These are phyloP conservation scores for Rhynchospora breviuscula DNA, from an alignment of 176 grass and related monocot genomes.

Conservation along the genomic window DNA sequence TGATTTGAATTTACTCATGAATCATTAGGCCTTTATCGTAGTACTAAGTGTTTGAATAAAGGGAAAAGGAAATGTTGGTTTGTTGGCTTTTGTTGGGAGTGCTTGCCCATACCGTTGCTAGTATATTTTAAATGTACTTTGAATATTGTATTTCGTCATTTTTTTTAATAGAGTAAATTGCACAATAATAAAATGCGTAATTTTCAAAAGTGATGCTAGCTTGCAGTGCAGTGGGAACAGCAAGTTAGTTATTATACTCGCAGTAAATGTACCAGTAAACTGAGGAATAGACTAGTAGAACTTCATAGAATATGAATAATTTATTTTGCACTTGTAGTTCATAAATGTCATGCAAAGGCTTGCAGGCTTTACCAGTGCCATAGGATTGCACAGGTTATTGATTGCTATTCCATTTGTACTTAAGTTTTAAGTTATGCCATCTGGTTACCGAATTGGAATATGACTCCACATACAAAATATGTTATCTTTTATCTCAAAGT, in stretches of 20 bases:
- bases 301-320: background rate
- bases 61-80: too few species aligned
- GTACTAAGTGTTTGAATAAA: too few species aligned
- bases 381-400: too few species aligned
- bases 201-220: background rate
- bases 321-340: background rate
- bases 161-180: too few species aligned
- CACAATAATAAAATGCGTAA: background rate
- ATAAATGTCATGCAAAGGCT: background rate
- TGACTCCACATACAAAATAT: background rate
- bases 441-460: background rate
- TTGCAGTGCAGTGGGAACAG: too few species aligned
- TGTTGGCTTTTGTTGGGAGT: too few species aligned
- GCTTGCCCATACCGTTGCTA: too few species aligned
- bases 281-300: background rate
- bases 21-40: background rate
- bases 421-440: background rate
- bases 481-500: background rate
- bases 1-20: background rate
- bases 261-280: too few species aligned
- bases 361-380: background rate
- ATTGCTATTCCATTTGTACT: background rate
- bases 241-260: too few species aligned
- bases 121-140: too few species aligned
- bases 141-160: too few species aligned